A percentile compares a stretch with the other conserved stretches of the same genome.
These are phyloP conservation scores for Apiotrichum sp. DNA, from an alignment of 1,284 basidiomycete genomes.

Conservation along the genomic window DNA sequence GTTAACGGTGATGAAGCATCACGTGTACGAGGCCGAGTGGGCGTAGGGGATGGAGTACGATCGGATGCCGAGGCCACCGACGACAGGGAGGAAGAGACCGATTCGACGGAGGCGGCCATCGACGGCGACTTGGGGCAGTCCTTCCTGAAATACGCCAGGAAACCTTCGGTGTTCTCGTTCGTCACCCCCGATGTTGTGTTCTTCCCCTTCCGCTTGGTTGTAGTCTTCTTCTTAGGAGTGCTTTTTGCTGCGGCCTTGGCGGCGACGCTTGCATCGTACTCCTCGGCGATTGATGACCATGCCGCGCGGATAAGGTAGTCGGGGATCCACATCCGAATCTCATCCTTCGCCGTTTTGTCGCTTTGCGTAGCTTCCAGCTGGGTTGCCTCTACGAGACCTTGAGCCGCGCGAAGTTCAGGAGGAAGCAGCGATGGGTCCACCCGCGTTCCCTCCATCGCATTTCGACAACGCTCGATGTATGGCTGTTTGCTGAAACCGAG, in stretches of 20 bases:
- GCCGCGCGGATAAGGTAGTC: conserved; percentile 32
- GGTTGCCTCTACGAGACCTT: conserved; percentile 24
- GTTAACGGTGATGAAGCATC: no score
- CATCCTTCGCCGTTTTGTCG: conserved; percentile 11
- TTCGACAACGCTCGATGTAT: conserved; percentile 25
- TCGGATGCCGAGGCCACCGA: neutral
- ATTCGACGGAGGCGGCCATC: no score
- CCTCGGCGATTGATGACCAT: conserved; percentile 27
- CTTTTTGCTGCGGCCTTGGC: conserved; percentile 12
- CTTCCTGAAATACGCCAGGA: neutral
- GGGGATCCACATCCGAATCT: conserved; percentile 29
- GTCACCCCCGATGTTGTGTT: neutral
- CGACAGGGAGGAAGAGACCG: neutral
- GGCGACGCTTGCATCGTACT: conserved; percentile 23
- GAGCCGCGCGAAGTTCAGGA: conserved; percentile 5
- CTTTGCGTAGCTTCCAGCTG: neutral
- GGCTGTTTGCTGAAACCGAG: conserved; percentile 26
- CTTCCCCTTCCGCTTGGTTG: neutral
- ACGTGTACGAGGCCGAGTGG: neutral
- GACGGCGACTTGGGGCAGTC: no score
- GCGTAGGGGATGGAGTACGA: no score
- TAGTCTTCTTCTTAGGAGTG: neutral
- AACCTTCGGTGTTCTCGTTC: neutral
- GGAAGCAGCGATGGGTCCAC: conserved; percentile 24
- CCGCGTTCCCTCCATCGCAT: conserved; percentile 37